Percentiles rank a stretch among this genome's conserved stretches.
phyloP scores from a whole-genome alignment of 2,329 filamentous ascomycete species.

The Emergomyces orientalis region DNA sequence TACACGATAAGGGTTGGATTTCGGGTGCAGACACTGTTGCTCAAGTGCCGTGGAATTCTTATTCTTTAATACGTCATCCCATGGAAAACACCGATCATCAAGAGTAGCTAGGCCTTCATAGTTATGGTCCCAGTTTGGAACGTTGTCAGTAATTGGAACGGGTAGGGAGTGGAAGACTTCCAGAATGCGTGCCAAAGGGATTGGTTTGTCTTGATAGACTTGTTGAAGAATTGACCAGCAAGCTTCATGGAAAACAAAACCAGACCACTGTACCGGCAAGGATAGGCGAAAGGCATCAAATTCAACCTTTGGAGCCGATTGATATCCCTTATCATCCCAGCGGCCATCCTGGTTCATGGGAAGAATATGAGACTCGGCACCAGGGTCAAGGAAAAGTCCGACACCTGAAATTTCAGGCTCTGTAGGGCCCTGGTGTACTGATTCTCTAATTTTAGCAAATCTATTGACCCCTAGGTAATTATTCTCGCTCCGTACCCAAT shows the following conservation, averaged over 20 bases:
- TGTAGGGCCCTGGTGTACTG: neutral
- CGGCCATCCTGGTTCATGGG: neutral
- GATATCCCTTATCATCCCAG: neutral
- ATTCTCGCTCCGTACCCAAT: too few relatives aligned
- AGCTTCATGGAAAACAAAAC: slow-evolving; percentile 4
- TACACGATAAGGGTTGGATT: neutral
- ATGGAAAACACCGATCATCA: neutral
- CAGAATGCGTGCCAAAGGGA: slow-evolving; percentile 1
- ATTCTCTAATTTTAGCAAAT: neutral
- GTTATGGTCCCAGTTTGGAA: slow-evolving; percentile 1
- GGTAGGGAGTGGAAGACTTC: slow-evolving; percentile 1
- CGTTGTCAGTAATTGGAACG: neutral
- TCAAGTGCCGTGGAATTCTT: neutral
- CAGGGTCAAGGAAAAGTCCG: neutral
- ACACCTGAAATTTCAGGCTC: neutral
- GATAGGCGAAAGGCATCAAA: neutral
- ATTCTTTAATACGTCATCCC: neutral
- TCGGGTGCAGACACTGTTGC: neutral
- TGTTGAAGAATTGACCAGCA: slow-evolving; percentile 3
- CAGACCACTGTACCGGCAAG: neutral
- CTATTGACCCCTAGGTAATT: neutral
- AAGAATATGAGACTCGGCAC: neutral
- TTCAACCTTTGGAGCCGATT: slow-evolving; percentile 1
- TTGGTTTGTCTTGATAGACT: slow-evolving; percentile 2
- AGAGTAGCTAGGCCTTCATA: neutral